Base-by-base conservation (phyloP, 805 yeast genomes). In the Cyberlindnera euphorbiiphila region DNA sequence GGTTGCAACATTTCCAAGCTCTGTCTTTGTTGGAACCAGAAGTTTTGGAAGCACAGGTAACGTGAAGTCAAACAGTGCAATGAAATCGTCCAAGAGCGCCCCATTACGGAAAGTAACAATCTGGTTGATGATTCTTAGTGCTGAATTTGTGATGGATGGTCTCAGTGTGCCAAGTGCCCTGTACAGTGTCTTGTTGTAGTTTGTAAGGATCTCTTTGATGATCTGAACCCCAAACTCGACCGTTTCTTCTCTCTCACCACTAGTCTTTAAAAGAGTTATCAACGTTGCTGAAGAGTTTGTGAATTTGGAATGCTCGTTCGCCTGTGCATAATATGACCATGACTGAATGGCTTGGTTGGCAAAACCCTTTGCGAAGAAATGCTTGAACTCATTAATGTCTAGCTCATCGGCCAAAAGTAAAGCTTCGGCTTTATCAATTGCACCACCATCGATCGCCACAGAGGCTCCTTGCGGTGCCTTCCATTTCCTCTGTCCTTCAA, bases 31-130 rank as follows among this genome's bases (percentile, higher is more conserved):
- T 1, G 85, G 85, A 3, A 69, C 61, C 24, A 84, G 60, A 9
- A 84, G 60, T 49, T 76, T 82, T 2, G 86, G 79, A 19, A 88
- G 62, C 6, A 71, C 68, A 15, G 79, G 68, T 21, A 81, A 59
- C 4, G 78, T 64, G 37, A 86, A 68, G 60, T 89, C 96, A 53
- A 89, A 84, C 29, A 67, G 58, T 12, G 80, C 74, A 23, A 79
- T 54, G 14, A 89, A 72, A 7, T 74, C 79, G 36, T 74, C 80
- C 2, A 78, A 57, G 32, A 74, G 57, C 2, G 65, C 59, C 1
- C 81, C 78, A 18, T 71, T 62, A 31, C 71, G 66, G 49, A 69
- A 78, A 1, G 57, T 45, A 5, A 77, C 68, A 19, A 82, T 65
- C 32, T 72, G 71, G 14, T 61, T 63, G 46, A 91, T 57, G 9